Base-by-base conservation (phyloP, 176 grass and related monocot species). In the Bonia amplexicaulis region DNA sequence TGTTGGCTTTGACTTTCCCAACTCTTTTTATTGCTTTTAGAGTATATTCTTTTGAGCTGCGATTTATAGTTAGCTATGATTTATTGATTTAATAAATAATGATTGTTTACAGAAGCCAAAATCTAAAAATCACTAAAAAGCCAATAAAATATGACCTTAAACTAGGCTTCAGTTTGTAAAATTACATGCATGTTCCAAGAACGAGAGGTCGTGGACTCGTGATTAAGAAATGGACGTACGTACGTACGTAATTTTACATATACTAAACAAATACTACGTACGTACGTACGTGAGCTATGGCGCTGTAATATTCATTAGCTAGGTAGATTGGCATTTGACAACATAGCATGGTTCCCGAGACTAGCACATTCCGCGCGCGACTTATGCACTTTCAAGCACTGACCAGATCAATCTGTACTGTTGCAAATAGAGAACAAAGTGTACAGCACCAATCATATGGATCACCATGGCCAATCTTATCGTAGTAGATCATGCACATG, bases 71-170 rank as follows among this genome's bases (percentile, higher is more conserved):
- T 37, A 37, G 0, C 5, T 37, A 37, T 3, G 5, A 3, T 3
- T 37, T 37, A 37, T 37, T 37, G 5, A 5, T 37, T 5, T 37
- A 37, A 37, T 37, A 37, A 6, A 5, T 37, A 37, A 5, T 37
- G 5, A 6, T 37, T 37, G 5, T 0, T 37, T 0, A 37, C 0
- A 37, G 5, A 0, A 6, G 4, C 0, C 0, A 37, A 37, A 37
- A 37, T 37, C 0, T 5, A 37, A 37, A 37, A 37, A 37, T 4
- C 5, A 6, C 5, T 37, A 5, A 5, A 37, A 37, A 37, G 5
- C 35, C 2, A 37, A 37, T 4, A 5, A 37, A 3, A 2, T 3
- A 33, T 33, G 31, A 33, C 31, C 31, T 33, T 33, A 33, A 33
- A 33, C 31, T 68, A 59, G 10, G 42, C 31, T 63, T 69, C 12